phyloP scores from a whole-genome alignment of 345 rosid genomes.

The Eucalyptus polyanthemos region DNA sequence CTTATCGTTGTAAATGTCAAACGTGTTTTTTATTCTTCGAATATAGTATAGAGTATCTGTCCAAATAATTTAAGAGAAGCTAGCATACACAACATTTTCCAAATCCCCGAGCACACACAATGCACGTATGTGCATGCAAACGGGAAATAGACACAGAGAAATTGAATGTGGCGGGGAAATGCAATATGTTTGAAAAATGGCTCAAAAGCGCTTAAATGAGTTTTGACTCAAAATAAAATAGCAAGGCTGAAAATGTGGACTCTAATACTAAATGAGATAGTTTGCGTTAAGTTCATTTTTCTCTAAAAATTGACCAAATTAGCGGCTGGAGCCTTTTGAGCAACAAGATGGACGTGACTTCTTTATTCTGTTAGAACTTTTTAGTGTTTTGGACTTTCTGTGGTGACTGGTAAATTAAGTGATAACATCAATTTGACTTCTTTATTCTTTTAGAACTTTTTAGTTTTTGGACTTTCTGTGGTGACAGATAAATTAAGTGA shows the following conservation, averaged over 20 bases:
- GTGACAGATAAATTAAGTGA: background rate
- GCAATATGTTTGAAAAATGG: too few species aligned
- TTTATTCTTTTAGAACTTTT: too few species aligned
- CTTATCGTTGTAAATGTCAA: background rate
- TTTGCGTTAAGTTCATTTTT: background rate
- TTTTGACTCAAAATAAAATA: too few species aligned
- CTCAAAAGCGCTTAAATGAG: too few species aligned
- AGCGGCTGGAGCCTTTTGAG: background rate
- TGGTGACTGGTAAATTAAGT: background rate
- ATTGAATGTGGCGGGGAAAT: background rate
- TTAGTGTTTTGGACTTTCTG: background rate
- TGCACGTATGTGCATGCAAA: too few species aligned
- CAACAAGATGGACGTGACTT: background rate
- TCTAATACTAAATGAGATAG: background rate
- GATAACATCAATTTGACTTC: background rate
- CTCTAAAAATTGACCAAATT: background rate
- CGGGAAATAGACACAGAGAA: fast-evolving
- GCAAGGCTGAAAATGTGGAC: too few species aligned
- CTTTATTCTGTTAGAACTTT: background rate
- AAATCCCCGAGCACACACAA: too few species aligned
- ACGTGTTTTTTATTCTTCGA: background rate
- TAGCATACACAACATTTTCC: background rate
- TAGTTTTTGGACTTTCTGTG: too few species aligned
- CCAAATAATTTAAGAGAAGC: background rate
- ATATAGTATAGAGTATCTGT: background rate